Evolutionary conservation across 2,329 filamentous ascomycete genomes (phyloP).

Genomic region (Drechslerella stenobrocha): DNA sequence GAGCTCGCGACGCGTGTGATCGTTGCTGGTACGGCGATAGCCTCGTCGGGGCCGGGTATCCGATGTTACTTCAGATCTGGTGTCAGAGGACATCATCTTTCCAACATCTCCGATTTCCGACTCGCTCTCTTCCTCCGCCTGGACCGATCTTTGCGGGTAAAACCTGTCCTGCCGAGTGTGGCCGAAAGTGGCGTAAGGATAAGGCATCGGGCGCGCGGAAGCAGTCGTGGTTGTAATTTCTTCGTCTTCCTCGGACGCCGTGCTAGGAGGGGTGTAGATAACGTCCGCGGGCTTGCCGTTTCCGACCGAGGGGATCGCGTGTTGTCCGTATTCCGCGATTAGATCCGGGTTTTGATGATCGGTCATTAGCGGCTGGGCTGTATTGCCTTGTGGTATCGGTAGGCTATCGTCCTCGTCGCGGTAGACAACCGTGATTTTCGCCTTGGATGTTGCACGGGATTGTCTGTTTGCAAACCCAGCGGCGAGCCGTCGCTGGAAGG

Average conservation of each 20-base stretch:
- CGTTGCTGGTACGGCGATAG: conserved; percentile 41
- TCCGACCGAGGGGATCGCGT: conserved; percentile 41
- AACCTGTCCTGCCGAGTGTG: conserved; percentile 40
- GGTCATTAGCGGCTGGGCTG: conserved; percentile 36
- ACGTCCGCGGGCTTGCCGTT: conserved; percentile 33
- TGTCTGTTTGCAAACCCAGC: conserved; percentile 39
- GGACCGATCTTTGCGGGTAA: conserved; percentile 19
- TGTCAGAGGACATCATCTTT: conserved; percentile 45
- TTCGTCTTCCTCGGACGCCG: conserved; percentile 47
- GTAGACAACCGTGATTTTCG: conserved; percentile 38
- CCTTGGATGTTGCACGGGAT: conserved; percentile 29
- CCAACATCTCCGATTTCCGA: conserved; percentile 19
- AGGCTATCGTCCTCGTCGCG: conserved; percentile 40
- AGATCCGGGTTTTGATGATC: conserved; percentile 33
- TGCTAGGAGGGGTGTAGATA: conserved; percentile 47
- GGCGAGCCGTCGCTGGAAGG: conserved; percentile 40
- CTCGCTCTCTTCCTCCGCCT: conserved; percentile 35
- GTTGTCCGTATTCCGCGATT: conserved; percentile 37
- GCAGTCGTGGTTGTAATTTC: conserved; percentile 29
- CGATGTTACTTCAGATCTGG: conserved; percentile 39
- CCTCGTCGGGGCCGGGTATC: conserved; percentile 40
- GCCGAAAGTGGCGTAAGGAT: conserved; percentile 38
- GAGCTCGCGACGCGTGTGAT: conserved; percentile 38
- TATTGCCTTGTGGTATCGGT: conserved; percentile 17
- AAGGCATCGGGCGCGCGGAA: conserved; percentile 11